Evolutionary conservation across 192 early-diverging fungal genomes (phyloP).

Genomic region (Haplosporangium gracile): DNA sequence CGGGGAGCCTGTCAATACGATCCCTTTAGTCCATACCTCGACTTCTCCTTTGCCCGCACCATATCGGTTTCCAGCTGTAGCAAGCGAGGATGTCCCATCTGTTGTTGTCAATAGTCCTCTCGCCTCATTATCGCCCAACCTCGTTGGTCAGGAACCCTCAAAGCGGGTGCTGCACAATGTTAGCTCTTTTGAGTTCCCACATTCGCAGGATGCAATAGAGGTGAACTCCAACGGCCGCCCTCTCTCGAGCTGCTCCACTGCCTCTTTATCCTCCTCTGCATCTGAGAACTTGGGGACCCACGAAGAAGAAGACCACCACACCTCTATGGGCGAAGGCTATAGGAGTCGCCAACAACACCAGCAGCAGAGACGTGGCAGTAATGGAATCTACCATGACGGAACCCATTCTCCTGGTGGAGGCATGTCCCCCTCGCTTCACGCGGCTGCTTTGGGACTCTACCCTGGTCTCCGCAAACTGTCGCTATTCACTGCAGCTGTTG

Average conservation of each 20-base stretch:
- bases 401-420: neutral
- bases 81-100: slow-evolving; percentile 4
- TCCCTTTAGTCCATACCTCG: neutral
- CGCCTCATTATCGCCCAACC: neutral
- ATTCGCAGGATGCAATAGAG: neutral
- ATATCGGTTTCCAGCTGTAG: neutral
- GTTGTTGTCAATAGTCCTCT: slow-evolving; percentile 12
- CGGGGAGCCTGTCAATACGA: neutral
- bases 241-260: neutral
- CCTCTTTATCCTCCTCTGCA: neutral
- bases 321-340: neutral
- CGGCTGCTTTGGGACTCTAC: slow-evolving; percentile 37
- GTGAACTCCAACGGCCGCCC: neutral
- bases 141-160: neutral
- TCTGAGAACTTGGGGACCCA: neutral
- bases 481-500: slow-evolving; percentile 38
- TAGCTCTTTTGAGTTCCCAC: slow-evolving; percentile 30
- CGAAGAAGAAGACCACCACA: neutral
- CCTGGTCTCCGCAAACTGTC: slow-evolving; percentile 47
- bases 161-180: neutral
- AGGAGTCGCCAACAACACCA: neutral
- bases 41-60: neutral
- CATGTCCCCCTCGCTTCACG: slow-evolving; percentile 23
- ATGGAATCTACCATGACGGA: neutral
- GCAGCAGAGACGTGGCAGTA: neutral